Evolutionary conservation across 192 early-diverging fungal genomes (phyloP).

Genomic region (Dissophora globulifera): DNA sequence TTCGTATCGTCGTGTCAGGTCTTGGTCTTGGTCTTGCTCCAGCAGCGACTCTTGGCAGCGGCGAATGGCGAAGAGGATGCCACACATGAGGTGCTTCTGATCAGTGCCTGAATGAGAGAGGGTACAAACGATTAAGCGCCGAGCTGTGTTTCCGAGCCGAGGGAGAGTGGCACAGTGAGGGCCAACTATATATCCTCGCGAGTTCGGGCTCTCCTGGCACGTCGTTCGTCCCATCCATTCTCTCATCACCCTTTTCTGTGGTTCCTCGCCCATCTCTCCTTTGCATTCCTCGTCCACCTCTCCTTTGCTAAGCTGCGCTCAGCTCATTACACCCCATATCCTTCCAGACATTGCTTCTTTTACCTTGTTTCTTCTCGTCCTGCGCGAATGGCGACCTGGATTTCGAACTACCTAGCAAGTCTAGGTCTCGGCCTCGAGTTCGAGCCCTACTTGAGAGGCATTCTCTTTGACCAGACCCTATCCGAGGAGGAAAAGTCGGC

Average conservation of each 20-base stretch:
- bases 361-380: neutral
- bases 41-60: no score
- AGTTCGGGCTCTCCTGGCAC: no score
- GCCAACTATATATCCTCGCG: no score
- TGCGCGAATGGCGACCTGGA: constrained; percentile 35
- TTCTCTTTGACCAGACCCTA: constrained; percentile 40
- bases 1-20: constrained; percentile 2
- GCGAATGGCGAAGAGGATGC: constrained; percentile 62
- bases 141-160: no score
- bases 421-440: constrained; percentile 37
- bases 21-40: no score
- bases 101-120: neutral
- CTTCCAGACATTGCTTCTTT: no score
- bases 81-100: constrained; percentile 56
- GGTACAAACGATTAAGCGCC: no score
- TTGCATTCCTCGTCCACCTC: constrained; percentile 4
- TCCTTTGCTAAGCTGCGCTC: neutral
- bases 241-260: neutral
- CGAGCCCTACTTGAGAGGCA: constrained; percentile 31
- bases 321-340: neutral
- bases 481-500: constrained; percentile 47
- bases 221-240: neutral
- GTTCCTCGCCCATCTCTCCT: neutral
- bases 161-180: no score
- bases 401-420: constrained; percentile 39